Evolutionary conservation across 768 basidiomycete genomes (phyloP), one percentile per base, ranked within the genome.

Genomic region (Leccinum sublutescens): DNA sequence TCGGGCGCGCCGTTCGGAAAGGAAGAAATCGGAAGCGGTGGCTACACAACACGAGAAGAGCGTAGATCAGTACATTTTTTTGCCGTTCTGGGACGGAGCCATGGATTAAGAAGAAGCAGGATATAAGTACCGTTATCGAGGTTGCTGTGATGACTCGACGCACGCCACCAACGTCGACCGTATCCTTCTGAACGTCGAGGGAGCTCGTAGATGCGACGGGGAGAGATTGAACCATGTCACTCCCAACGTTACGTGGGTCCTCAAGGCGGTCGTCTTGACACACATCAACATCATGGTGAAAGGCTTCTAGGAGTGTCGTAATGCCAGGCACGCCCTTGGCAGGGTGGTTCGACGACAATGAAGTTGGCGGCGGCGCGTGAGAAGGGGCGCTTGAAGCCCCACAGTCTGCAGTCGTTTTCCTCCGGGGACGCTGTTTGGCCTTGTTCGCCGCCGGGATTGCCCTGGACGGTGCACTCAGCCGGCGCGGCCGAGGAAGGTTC

Each of bases 401-500:
- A 33, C 73, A 70, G 9, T 64, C 59, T 19, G 58, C 54, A n/a
- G 72, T 73, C 60, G 54, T 54, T 49, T 62, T 68, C 59, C 57
- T 67, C 31, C 54, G 56, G 21, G 56, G 48, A 27, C 19, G 23
- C 15, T 52, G 55, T 47, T 50, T 61, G 12, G 17, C 27, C 55
- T 53, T 62, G 64, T 62, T 69, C 31, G 61, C 29, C 31, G 48
- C 2, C 12, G 59, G 58, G 5, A 55, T 62, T 29, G 36, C 54
- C 52, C 64, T 66, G 14, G 66, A 55, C 0, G 71, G 69, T 15
- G 72, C 74, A 38, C 71, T 73, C 52, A 73, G 56, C 56, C 72
- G 59, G 52, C 72, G 72, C 29, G 73, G 64, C 19, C 79, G 74
- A 36, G 78, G 75, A 58, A 72, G 70, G 47, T 69, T 76, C 23